Percentiles rank a stretch among this genome's conserved stretches.
These are phyloP conservation scores for Incumbomyces delicatus DNA, from an alignment of 2,329 filamentous ascomycete species.

Conservation along the genomic window DNA sequence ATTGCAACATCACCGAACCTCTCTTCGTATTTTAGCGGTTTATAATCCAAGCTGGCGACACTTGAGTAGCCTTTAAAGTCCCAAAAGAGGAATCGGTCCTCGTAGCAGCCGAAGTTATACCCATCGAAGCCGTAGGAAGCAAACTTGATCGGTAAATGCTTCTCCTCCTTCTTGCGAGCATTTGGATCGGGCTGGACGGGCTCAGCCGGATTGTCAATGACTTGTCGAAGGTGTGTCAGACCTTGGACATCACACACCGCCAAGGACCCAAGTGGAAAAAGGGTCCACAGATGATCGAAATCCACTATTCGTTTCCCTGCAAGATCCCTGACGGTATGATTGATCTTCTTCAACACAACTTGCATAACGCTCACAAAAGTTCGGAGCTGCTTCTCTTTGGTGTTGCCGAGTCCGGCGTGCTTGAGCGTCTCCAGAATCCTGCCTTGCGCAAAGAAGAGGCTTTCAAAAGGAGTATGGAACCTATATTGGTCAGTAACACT, in stretches of 20 bases:
- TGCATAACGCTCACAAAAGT: conserved; percentile 5
- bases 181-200: neutral
- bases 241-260: neutral
- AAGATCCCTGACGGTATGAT: conserved; percentile 2
- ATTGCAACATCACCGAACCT: neutral
- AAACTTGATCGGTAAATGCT: neutral
- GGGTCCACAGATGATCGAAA: conserved; percentile 4
- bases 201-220: neutral
- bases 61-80: neutral
- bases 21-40: conserved; percentile 4
- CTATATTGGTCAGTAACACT: neutral
- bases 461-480: conserved; percentile 1
- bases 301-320: conserved; percentile 5
- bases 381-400: conserved; percentile 5
- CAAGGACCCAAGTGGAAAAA: conserved; percentile 4
- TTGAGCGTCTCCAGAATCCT: conserved; percentile 2
- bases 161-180: conserved; percentile 3
- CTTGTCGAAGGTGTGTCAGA: neutral
- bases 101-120: conserved; percentile 1
- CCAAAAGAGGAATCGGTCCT: neutral
- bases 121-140: conserved; percentile 6
- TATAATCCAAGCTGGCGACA: conserved; percentile 1
- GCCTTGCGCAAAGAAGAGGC: conserved; percentile 4
- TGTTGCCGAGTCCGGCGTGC: neutral
- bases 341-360: conserved; percentile 3